phyloP scores from a whole-genome alignment of 371 early-diverging fungal species.

The Actinomucor elegans region DNA sequence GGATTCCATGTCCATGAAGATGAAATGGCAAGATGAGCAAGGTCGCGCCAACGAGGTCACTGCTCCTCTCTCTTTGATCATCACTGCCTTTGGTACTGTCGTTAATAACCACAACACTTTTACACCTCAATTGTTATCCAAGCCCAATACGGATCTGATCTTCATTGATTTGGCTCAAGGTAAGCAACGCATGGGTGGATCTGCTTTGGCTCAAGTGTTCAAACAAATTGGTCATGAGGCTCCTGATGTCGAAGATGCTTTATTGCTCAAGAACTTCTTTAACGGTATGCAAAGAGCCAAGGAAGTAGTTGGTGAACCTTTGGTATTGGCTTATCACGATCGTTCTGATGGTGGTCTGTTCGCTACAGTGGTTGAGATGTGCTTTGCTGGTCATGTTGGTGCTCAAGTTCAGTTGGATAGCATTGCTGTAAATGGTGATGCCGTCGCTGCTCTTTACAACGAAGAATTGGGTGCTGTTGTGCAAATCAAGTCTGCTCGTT shows the following conservation, averaged over 20 bases:
- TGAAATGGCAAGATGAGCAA: slow-evolving; percentile 77
- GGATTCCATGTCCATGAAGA: slow-evolving; percentile 98
- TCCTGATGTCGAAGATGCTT: slow-evolving; percentile 86
- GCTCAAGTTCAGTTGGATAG: slow-evolving; percentile 62
- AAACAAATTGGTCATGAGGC: slow-evolving; percentile 78
- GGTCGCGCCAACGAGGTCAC: slow-evolving; percentile 67
- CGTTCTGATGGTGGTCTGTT: slow-evolving; percentile 97
- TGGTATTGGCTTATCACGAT: slow-evolving; percentile 94
- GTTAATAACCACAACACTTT: slow-evolving; percentile 79
- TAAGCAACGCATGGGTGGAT: slow-evolving; percentile 88
- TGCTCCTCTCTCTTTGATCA: slow-evolving; percentile 86
- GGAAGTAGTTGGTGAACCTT: slow-evolving; percentile 31
- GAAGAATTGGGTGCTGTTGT: slow-evolving; percentile 96
- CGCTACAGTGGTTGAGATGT: slow-evolving; percentile 89
- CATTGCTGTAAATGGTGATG: slow-evolving; percentile 49
- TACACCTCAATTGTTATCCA: slow-evolving; percentile 81
- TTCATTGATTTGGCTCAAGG: slow-evolving; percentile 86
- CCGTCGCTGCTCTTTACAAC: slow-evolving; percentile 77
- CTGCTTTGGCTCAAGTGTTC: slow-evolving; percentile 91
- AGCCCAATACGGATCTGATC: slow-evolving; percentile 61
- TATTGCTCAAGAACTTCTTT: slow-evolving; percentile 77
- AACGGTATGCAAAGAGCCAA: slow-evolving; percentile 65
- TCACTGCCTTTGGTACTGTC: slow-evolving; percentile 92
- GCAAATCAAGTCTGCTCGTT: slow-evolving; percentile 70
- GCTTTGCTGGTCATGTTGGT: slow-evolving; percentile 92